Base-by-base conservation (phyloP, 1,284 basidiomycete genomes). In the Gymnopus androsaceus region DNA sequence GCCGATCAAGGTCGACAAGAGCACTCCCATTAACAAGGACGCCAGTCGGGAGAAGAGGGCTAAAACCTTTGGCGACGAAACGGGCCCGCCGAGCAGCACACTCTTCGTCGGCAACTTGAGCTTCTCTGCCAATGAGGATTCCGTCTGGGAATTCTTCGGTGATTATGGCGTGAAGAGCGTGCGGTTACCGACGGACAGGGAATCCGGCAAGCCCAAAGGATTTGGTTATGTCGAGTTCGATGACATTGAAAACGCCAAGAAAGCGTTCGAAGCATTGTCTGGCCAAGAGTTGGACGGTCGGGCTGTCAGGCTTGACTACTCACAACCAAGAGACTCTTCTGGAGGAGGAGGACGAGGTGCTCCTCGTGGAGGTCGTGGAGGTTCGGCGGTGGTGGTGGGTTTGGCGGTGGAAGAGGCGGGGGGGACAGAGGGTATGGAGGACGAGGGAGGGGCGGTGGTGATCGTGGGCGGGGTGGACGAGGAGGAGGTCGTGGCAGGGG, bases 211-310 rank as follows among this genome's bases (percentile, higher is more conserved):
- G 61, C 88, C 93, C 56, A 99, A 98, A 76, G 97, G 97, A 67
- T 99, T 96, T 74, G 97, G 88, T 45, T 99, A 99, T 75, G 91
- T 98, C 69, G 94, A 98, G 74, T 98, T 95, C 72, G 85, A 86
- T 61, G 85, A 90, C 62, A 70, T 94, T 50, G 90, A 88, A 44
- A 76, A 83, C 61, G 93, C 97, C 12, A 88, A 88, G 74, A 88
- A 88, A 69, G 97, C 96, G 4, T 83, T 87, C 60, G 85, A 84
- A 64, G 81, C 78, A 8, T 77, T 86, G 47, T 80, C 83, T 50
- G 93, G 93, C 49, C 74, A 81, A 59, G 92, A 95, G 60, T 80
- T 99, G 51, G 92, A 88, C 37, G 95, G 95, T 6, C 85, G 97
- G 51, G 68, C 77, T 34, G 76, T 97, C 61, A 83, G 96, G 58